Evolutionary conservation across 371 early-diverging fungal genomes (phyloP).

Genomic region (Cokeromyces recurvatus): DNA sequence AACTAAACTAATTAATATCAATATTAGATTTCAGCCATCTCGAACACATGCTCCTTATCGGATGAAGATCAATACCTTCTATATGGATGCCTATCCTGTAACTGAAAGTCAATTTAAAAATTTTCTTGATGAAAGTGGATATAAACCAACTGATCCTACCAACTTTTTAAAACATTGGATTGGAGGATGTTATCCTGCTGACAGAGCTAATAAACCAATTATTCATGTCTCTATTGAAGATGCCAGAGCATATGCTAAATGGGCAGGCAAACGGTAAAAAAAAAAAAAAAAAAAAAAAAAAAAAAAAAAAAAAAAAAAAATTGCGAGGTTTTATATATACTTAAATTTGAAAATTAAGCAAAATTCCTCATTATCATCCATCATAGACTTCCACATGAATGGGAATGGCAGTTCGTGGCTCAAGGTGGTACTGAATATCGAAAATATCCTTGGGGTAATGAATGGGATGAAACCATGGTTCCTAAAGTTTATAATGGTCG

Average conservation of each 20-base stretch:
- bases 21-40: conserved; percentile 12
- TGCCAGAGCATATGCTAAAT: conserved; percentile 29
- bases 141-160: conserved; percentile 22
- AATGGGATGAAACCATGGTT: conserved; percentile 20
- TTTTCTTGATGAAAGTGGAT: conserved; percentile 19
- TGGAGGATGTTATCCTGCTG: conserved; percentile 22
- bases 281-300: too few species aligned
- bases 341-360: too few species aligned
- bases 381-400: conserved; percentile 28
- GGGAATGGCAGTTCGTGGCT: conserved; percentile 33
- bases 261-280: conserved; percentile 32
- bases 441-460: conserved; percentile 25
- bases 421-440: conserved; percentile 24
- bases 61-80: conserved; percentile 23
- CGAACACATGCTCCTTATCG: conserved; percentile 14
- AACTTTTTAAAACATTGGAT: conserved; percentile 29
- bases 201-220: conserved; percentile 25
- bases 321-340: too few species aligned
- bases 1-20: too few species aligned
- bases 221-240: conserved; percentile 29
- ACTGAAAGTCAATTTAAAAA: conserved; percentile 27
- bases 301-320: background rate
- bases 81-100: conserved; percentile 25
- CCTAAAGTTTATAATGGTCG: conserved; percentile 24
- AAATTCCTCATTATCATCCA: too few species aligned